Percentiles rank a stretch among this genome's conserved stretches.
Evolutionary conservation across 1,139 yeast species (phyloP).

Genomic region (Kodamaea alishanica): DNA sequence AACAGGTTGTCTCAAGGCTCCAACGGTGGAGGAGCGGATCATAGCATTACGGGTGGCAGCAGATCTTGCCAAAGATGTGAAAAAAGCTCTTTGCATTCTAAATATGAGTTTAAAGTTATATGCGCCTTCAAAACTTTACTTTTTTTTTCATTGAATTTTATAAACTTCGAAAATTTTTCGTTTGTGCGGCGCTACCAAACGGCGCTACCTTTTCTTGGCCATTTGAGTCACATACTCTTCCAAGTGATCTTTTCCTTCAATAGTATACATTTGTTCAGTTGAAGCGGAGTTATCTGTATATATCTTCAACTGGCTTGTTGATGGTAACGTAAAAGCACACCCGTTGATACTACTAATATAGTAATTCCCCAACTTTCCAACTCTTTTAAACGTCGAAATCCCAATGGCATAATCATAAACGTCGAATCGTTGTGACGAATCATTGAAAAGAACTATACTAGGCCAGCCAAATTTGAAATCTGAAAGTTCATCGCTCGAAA

Average conservation of each 20-base stretch:
- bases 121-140: slow-evolving; percentile 1
- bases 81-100: slow-evolving; percentile 33
- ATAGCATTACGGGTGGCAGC: slow-evolving; percentile 18
- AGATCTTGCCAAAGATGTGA: slow-evolving; percentile 25
- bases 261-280: slow-evolving; percentile 3
- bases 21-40: slow-evolving; percentile 9
- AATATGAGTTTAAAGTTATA: slow-evolving; percentile 2
- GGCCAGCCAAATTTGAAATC: slow-evolving; percentile 13
- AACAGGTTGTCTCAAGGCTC: slow-evolving; percentile 18
- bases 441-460: slow-evolving; percentile 5
- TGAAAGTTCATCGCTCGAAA: neutral
- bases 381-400: slow-evolving; percentile 11
- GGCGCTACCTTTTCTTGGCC: slow-evolving; percentile 7
- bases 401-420: slow-evolving; percentile 13
- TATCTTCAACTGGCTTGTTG: slow-evolving; percentile 10
- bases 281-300: slow-evolving; percentile 4
- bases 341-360: slow-evolving; percentile 9
- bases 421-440: slow-evolving; percentile 6
- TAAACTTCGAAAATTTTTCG: neutral
- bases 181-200: neutral
- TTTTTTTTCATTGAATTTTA: neutral
- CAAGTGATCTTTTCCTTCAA: slow-evolving; percentile 11
- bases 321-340: slow-evolving; percentile 5
- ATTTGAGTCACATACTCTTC: slow-evolving; percentile 11
- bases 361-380: slow-evolving; percentile 13